These are phyloP conservation scores for Verticillium tricorpus DNA, from an alignment of 2,329 filamentous ascomycete genomes.

Conservation along the genomic window DNA sequence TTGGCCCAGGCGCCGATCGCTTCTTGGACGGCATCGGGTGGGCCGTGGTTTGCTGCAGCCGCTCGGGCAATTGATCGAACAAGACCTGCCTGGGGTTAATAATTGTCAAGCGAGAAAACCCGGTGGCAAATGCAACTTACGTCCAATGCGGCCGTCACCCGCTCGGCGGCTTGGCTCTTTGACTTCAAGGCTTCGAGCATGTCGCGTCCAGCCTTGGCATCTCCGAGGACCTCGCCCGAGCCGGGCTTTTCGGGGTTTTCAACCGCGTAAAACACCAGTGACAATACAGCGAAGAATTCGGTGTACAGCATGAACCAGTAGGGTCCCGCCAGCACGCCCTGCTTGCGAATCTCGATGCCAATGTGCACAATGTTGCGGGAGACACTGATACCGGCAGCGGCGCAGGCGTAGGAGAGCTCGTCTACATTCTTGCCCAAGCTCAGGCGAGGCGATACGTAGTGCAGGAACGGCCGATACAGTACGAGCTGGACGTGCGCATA, in stretches of 20 bases:
- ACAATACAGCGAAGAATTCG: constrained; percentile 76
- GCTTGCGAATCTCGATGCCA: constrained; percentile 70
- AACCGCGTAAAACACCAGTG: constrained; percentile 72
- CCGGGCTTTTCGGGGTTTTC: constrained; percentile 75
- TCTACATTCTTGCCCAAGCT: constrained; percentile 57
- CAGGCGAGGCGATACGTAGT: constrained; percentile 69
- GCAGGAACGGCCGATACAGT: constrained; percentile 76
- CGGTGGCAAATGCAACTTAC: constrained; percentile 42
- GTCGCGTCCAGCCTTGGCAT: constrained; percentile 80
- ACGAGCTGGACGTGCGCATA: constrained; percentile 82
- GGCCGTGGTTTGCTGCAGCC: constrained; percentile 50
- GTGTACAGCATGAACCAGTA: constrained; percentile 88
- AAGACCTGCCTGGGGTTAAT: constrained; percentile 49
- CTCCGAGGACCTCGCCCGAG: constrained; percentile 74
- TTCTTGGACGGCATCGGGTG: constrained; percentile 46
- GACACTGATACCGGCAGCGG: constrained; percentile 57
- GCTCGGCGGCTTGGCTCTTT: constrained; percentile 83
- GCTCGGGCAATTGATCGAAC: constrained; percentile 78
- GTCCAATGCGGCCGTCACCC: constrained; percentile 72
- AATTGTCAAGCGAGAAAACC: background rate
- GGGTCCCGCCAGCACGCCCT: constrained; percentile 70
- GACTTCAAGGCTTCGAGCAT: constrained; percentile 75
- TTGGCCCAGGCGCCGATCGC: constrained; percentile 46
- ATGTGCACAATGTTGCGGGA: constrained; percentile 75
- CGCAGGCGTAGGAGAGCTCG: constrained; percentile 73